Evolutionary conservation across 2,329 filamentous ascomycete genomes (phyloP).

Genomic region (Periconia digitata): DNA sequence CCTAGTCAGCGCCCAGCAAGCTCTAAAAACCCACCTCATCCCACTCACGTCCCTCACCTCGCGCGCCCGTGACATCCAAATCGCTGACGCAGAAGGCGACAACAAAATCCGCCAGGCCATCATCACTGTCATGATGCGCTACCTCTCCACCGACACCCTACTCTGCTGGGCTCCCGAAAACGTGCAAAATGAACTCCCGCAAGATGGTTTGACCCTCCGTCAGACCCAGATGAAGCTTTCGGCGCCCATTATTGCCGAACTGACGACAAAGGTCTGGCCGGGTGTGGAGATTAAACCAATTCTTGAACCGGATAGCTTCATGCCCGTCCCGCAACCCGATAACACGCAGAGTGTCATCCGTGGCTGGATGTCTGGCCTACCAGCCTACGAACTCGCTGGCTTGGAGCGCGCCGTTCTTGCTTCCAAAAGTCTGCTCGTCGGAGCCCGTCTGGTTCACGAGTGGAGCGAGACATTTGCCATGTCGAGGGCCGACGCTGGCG

Average conservation of each 20-base stretch:
- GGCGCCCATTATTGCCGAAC: conserved; percentile 68
- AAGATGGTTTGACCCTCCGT: conserved; percentile 60
- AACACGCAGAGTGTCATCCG: conserved; percentile 75
- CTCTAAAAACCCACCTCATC: conserved; percentile 82
- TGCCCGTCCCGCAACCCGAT: conserved; percentile 72
- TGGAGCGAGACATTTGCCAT: conserved; percentile 77
- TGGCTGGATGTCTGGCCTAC: conserved; percentile 73
- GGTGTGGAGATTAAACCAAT: conserved; percentile 77
- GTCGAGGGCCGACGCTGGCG: conserved; percentile 45
- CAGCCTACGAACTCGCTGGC: conserved; percentile 80
- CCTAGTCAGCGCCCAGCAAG: conserved; percentile 78
- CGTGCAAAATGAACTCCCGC: conserved; percentile 49
- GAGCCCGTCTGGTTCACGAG: conserved; percentile 75
- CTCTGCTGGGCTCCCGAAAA: conserved; percentile 80
- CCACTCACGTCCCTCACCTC: conserved; percentile 84
- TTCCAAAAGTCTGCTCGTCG: conserved; percentile 82
- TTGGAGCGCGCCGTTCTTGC: conserved; percentile 82
- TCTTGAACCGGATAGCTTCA: conserved; percentile 75
- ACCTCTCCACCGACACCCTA: conserved; percentile 88
- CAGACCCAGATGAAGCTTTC: conserved; percentile 71
- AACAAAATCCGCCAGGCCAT: conserved; percentile 64
- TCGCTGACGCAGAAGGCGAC: conserved; percentile 61
- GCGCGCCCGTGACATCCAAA: conserved; percentile 77
- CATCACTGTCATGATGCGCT: conserved; percentile 71
- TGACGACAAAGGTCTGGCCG: conserved; percentile 78